These are phyloP conservation scores for Backusella sp. DNA, from an alignment of 192 early-diverging fungal genomes.

Conservation along the genomic window DNA sequence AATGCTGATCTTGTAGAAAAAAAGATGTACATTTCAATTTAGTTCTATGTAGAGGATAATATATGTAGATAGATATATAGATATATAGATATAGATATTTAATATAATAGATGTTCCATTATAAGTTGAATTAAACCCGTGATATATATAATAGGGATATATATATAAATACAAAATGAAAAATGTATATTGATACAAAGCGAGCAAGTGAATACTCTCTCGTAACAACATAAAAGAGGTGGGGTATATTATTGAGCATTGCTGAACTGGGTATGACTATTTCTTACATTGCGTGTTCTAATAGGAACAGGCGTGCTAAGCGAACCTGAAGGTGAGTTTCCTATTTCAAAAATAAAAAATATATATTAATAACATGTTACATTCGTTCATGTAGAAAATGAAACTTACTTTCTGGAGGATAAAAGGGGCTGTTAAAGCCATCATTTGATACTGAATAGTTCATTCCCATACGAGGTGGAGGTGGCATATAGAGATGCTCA, in stretches of 20 bases:
- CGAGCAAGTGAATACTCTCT: not conserved
- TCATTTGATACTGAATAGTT: not conserved
- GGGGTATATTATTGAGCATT: conserved; percentile 7
- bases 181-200: not conserved
- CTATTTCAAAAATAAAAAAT: not conserved
- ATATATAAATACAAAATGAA: not conserved
- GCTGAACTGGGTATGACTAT: conserved; percentile 4
- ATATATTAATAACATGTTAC: not conserved
- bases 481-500: conserved; percentile 5
- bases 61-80: not conserved
- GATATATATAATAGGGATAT: not conserved
- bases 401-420: conserved; percentile 16
- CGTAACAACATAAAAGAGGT: not conserved
- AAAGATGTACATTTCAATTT: not conserved
- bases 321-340: conserved; percentile 7
- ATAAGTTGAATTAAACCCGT: not conserved
- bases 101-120: not conserved
- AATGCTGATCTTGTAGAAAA: not conserved
- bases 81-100: not conserved
- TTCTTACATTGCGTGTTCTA: conserved; percentile 3
- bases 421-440: not conserved
- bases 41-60: not conserved
- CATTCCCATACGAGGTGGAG: not conserved
- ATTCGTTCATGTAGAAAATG: not conserved
- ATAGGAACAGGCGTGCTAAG: conserved; percentile 9